Conservation (phyloP, 192 early-diverging fungal genomes). For the Phlyctochytrium bullatum region DNA sequence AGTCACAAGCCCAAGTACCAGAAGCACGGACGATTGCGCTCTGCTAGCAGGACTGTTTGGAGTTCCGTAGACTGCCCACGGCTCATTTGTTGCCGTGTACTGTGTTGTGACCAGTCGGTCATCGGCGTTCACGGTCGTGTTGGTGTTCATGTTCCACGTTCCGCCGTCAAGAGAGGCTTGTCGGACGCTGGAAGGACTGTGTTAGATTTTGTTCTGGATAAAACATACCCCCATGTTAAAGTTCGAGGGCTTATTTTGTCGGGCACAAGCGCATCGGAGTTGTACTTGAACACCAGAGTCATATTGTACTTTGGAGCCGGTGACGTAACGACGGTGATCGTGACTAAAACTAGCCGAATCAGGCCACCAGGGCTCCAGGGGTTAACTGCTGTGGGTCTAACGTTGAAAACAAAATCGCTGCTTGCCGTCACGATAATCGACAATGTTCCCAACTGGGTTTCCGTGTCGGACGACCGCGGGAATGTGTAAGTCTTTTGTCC, state of each 20-base stretch:
- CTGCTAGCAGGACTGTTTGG: too few relatives aligned
- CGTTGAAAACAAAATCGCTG: too few relatives aligned
- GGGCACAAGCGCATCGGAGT: not conserved
- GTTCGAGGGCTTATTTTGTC: not conserved
- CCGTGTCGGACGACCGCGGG: too few relatives aligned
- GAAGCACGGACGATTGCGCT: too few relatives aligned
- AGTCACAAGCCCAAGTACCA: too few relatives aligned
- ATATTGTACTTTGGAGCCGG: not conserved
- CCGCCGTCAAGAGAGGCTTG: not conserved
- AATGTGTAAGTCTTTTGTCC: slow-evolving; percentile 12
- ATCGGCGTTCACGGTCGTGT: not conserved
- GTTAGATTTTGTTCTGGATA: not conserved
- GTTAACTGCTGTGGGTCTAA: too few relatives aligned
- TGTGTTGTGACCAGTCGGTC: not conserved
- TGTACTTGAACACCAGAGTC: not conserved
- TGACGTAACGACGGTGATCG: not conserved
- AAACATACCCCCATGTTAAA: not conserved
- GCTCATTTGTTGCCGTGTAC: not conserved
- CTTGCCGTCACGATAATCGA: too few relatives aligned
- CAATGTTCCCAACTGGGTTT: too few relatives aligned
- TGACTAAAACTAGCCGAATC: not conserved
- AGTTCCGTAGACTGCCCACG: not conserved
- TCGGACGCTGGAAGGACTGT: not conserved
- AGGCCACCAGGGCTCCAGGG: not conserved
- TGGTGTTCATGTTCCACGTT: not conserved